Conservation (phyloP, 2,329 filamentous ascomycete genomes). For the Dactylellina parvicollis region DNA sequence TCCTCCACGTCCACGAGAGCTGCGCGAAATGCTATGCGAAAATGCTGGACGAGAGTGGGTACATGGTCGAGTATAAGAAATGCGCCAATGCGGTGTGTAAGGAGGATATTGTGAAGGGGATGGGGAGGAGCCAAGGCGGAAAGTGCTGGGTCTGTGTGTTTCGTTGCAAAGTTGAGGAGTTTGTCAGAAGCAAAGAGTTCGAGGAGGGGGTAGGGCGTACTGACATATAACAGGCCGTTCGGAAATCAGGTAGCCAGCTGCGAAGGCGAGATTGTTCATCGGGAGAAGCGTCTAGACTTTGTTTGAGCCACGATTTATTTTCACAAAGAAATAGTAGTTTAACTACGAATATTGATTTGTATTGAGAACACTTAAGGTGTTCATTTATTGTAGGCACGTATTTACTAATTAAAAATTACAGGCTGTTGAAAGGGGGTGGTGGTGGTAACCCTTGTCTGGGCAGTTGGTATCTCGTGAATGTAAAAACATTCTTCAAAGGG, state of each 20-base stretch:
- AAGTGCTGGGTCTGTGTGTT: conserved; percentile 41
- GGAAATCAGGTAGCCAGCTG: neutral
- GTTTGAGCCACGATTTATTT: no score
- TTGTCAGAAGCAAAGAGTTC: neutral
- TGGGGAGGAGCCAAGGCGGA: neutral
- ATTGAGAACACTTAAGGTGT: neutral
- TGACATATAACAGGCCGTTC: neutral
- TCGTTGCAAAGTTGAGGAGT: conserved; percentile 4
- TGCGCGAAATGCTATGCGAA: conserved; percentile 6
- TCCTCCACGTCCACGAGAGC: conserved; percentile 13
- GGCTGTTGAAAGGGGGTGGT: neutral
- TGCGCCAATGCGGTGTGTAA: conserved; percentile 11
- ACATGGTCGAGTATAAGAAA: conserved; percentile 8
- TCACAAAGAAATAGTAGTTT: no score
- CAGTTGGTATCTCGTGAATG: neutral
- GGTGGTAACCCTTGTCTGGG: neutral
- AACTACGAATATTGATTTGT: no score
- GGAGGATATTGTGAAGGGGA: conserved; percentile 6
- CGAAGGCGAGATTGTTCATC: neutral
- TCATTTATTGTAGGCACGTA: conserved; percentile 12
- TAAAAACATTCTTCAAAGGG: neutral
- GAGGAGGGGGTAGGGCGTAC: neutral
- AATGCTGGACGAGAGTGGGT: conserved; percentile 1
- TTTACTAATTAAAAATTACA: conserved; percentile 53
- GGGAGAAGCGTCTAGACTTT: no score